Percentiles rank a stretch among this genome's conserved stretches.
phyloP scores from a whole-genome alignment of 1,284 basidiomycete genomes.

The Cerioporus squamosus region DNA sequence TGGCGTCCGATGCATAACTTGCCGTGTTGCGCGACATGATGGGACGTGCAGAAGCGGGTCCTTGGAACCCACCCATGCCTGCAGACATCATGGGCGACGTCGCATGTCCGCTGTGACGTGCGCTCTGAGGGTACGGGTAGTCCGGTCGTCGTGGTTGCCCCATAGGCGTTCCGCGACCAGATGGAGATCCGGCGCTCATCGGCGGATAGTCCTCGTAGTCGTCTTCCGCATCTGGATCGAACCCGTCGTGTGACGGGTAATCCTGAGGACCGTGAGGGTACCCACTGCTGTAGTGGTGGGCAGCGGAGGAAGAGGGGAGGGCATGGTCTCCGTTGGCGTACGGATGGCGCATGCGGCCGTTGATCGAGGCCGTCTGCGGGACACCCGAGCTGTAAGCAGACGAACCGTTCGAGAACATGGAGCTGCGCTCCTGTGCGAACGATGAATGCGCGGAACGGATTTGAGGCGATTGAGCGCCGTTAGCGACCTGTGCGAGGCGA shows the following conservation, averaged over 20 bases:
- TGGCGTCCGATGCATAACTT: conserved; percentile 54
- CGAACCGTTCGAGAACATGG: conserved; percentile 33
- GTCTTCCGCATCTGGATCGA: conserved; percentile 70
- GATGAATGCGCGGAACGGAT: conserved; percentile 27
- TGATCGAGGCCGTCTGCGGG: conserved; percentile 20
- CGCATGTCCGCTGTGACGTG: conserved; percentile 28
- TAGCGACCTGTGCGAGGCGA: conserved; percentile 43
- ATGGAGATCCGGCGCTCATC: conserved; percentile 49
- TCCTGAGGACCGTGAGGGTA: conserved; percentile 55
- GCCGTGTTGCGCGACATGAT: conserved; percentile 51
- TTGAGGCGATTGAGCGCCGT: conserved; percentile 46
- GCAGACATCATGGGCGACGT: conserved; percentile 21
- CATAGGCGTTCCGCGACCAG: conserved; percentile 74
- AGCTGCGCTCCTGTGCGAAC: conserved; percentile 29
- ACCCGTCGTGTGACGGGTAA: conserved; percentile 67
- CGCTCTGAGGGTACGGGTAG: conserved; percentile 40
- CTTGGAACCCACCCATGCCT: conserved; percentile 14
- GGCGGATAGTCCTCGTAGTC: conserved; percentile 76
- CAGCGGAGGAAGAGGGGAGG: conserved; percentile 34
- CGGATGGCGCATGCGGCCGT: conserved; percentile 36
- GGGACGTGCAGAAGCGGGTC: conserved; percentile 40
- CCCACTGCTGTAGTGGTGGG: conserved; percentile 21
- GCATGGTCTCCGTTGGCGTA: conserved; percentile 29
- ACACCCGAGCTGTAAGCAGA: conserved; percentile 24
- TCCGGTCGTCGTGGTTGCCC: conserved; percentile 59